Evolutionary conservation across 768 basidiomycete genomes (phyloP), one percentile per base, ranked within the genome.

Genomic region (Psilocybe azurescens): DNA sequence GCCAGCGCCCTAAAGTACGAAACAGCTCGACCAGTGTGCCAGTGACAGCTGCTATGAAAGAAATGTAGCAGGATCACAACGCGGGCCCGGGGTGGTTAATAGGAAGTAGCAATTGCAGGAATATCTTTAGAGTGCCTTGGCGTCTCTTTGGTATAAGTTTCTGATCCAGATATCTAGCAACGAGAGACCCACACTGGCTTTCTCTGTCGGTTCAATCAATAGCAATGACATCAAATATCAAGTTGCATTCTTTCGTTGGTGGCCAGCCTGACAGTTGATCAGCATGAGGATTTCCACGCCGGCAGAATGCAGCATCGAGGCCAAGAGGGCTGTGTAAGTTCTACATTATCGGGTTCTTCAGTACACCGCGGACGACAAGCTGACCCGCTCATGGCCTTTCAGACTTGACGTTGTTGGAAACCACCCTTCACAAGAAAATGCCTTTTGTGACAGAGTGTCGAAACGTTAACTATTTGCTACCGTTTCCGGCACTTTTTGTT

Each of bases 331-430:
- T 64, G 63, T 64, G 59, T 60, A 56, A 36, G 49, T 57, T 52
- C 33, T 30, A 59, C 52, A 30, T 53, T 51, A 44, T 20, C 56
- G 63, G 59, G 49, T 53, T 58, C 56, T 24, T 39, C 32, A 41
- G 41, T 38, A 24, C 36, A 58, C 62, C 62, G 57, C 53, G 54
- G 29, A 54, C 62, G 48, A 58, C 62, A 53, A 41, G 18, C 54
- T 63, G 58, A 63, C 58, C 24, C 55, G 62, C 51, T 55, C 47
- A 53, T 58, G 53, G 41, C 60, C 64, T 61, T 67, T 67, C 62
- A 61, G 53, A 61, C 51, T 64, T 69, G 67, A 69, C 67, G 52
- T 69, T 58, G 66, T 60, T 69, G 65, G 65, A 69, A 64, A 69
- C 65, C 59, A 58, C 51, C 49, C 49, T 68, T 66, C 59, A 65